phyloP scores from a whole-genome alignment of 164 flowering plant genomes.

The Umbilicus rupestris region DNA sequence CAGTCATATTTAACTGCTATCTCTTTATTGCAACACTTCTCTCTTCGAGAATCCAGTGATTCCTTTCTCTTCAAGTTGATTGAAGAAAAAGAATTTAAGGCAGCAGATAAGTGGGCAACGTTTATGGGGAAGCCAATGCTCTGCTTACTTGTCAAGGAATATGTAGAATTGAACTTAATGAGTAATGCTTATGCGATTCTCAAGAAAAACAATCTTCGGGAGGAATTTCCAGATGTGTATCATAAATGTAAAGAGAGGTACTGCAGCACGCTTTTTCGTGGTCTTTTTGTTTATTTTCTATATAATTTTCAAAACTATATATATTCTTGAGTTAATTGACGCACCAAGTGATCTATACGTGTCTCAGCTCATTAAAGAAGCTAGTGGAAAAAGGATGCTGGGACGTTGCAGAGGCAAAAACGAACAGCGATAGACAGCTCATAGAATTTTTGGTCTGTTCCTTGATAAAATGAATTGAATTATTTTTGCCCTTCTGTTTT shows the following conservation, averaged over 20 bases:
- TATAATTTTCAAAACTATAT: background rate
- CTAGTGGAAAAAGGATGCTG: conserved; percentile 90
- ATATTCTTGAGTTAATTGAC: background rate
- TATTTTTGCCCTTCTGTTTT: background rate
- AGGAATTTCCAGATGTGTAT: conserved; percentile 67
- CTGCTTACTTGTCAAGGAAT: conserved; percentile 53
- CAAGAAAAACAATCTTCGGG: conserved; percentile 56
- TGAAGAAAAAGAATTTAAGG: conserved; percentile 43
- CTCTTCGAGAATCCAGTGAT: conserved; percentile 51
- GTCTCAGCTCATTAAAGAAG: conserved; percentile 61
- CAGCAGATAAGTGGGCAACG: conserved; percentile 94
- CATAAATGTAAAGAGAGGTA: conserved; percentile 71
- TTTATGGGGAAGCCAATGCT: conserved; percentile 81
- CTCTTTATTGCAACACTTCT: conserved; percentile 55
- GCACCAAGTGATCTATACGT: conserved; percentile 8
- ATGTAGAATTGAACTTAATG: conserved; percentile 46
- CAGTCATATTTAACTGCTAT: conserved; percentile 66
- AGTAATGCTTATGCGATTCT: conserved; percentile 55
- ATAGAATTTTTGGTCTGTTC: conserved; percentile 65
- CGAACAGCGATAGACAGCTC: conserved; percentile 47
- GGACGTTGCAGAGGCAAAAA: conserved; percentile 76
- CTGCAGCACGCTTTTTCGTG: background rate
- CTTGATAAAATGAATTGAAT: background rate
- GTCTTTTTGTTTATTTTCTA: background rate
- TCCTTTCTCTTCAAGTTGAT: conserved; percentile 57